Base-by-base conservation (phyloP, 345 rosid species). In the Populus davidiana region DNA sequence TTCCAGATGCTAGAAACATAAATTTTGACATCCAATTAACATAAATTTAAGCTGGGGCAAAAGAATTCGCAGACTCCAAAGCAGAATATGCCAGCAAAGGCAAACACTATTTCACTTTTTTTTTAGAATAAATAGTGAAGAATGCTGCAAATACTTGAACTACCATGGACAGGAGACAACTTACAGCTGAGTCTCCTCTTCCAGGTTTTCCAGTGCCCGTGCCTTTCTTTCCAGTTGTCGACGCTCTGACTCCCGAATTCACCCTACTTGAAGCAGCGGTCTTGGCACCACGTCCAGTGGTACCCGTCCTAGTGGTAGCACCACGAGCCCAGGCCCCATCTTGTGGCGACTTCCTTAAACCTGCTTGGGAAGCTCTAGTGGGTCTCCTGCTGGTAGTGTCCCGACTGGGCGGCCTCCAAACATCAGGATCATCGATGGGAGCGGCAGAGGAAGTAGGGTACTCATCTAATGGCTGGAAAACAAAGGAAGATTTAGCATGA, bases 381-480 rank as follows among this genome's bases (percentile, higher is more conserved):
- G 99, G 89, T 87, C 99, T 90, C 81, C 98, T 88, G 73, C 79
- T 86, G 2, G 88, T 4, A 69, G 91, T 84, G 75, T 94, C 99
- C 61, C 94, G 90, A 44, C 95, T 94, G 8, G 97, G 99, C n/a
- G 98, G 98, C 89, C 97, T 87, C 99, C 99, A 96, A 39, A 96
- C 98, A 91, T 96, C 99, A 83, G 98, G 99, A 78, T 96, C 99
- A 84, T 94, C 98, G 84, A 94, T 83, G 8, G 95, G 85, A 79
- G 85, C 90, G 78, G 91, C 90, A 3, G 97, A 96, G 12, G 99
- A 94, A 74, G 96, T 89, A 1, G 95, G 97, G 82, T 94, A 96
- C 89, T 96, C 99, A 85, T 94, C 99, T 69, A 96, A 83, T 0
- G 99, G 98, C 85, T 96, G 99, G 81, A 96, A 96, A 64, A 94